These are phyloP conservation scores for Penicillium sp. DNA, from an alignment of 2,329 filamentous ascomycete species.

Conservation along the genomic window DNA sequence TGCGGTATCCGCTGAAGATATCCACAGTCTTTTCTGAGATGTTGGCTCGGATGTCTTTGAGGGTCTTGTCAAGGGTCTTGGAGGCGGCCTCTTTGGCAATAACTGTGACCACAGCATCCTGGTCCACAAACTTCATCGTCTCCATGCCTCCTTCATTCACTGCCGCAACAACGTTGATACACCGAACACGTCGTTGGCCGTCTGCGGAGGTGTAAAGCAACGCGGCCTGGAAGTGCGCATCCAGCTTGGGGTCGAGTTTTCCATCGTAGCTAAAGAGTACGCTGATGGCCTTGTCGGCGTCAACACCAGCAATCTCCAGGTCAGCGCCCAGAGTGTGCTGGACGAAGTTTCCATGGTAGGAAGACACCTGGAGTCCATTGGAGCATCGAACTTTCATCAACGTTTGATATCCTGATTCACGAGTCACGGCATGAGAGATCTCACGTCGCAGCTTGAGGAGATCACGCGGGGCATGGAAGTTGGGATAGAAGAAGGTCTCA, in stretches of 20 bases:
- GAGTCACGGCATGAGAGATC: constrained; percentile 78
- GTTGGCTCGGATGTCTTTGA: constrained; percentile 81
- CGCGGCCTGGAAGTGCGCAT: constrained; percentile 96
- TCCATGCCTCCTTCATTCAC: constrained; percentile 84
- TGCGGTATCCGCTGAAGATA: constrained; percentile 86
- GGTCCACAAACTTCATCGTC: constrained; percentile 87
- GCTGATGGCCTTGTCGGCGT: constrained; percentile 88
- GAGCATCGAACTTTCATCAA: constrained; percentile 98
- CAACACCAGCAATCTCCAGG: constrained; percentile 86
- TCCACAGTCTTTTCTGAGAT: constrained; percentile 92
- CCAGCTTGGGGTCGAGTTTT: constrained; percentile 93
- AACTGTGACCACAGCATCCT: constrained; percentile 85
- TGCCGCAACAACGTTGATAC: constrained; percentile 88
- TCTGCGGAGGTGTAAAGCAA: constrained; percentile 89
- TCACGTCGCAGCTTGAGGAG: constrained; percentile 79
- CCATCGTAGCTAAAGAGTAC: constrained; percentile 94
- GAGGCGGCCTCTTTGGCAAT: constrained; percentile 91
- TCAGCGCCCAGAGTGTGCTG: constrained; percentile 95
- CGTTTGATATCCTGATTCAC: constrained; percentile 92
- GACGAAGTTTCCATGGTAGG: constrained; percentile 95
- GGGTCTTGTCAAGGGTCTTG: constrained; percentile 71
- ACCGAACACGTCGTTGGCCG: constrained; percentile 85
- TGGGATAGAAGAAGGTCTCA: constrained; percentile 95
- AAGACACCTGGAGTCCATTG: constrained; percentile 86
- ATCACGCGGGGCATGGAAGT: constrained; percentile 87